phyloP scores from a whole-genome alignment of 371 early-diverging fungal genomes.

The Mucor piriformis region DNA sequence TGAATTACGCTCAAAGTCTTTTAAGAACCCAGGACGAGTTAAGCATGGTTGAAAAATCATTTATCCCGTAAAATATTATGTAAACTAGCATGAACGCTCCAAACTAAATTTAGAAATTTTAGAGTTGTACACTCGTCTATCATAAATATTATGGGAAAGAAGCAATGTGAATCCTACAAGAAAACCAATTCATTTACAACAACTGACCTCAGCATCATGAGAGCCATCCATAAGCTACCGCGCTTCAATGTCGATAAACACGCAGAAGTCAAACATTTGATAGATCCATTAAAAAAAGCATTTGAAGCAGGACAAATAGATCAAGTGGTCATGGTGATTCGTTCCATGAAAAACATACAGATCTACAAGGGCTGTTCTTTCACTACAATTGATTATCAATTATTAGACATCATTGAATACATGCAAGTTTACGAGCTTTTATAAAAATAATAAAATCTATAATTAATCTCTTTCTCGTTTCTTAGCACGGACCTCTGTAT shows the following conservation, averaged over 20 bases:
- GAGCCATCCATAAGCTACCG: background rate
- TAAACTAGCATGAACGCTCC: background rate
- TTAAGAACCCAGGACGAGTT: background rate
- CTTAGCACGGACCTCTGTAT: background rate
- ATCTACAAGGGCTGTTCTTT: background rate
- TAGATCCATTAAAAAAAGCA: constrained; percentile 4
- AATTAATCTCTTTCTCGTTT: too few species aligned
- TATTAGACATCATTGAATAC: constrained; percentile 16
- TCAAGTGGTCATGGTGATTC: background rate
- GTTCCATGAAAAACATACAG: background rate
- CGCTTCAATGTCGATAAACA: constrained; percentile 3
- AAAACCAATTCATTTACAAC: background rate
- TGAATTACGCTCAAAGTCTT: background rate
- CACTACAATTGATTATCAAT: constrained; percentile 1
- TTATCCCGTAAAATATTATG: background rate
- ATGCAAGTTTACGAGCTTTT: constrained; percentile 10
- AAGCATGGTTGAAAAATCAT: background rate
- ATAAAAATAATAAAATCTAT: too few species aligned
- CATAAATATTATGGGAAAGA: constrained; percentile 10
- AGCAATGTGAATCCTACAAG: constrained; percentile 11
- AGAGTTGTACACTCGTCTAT: constrained; percentile 1
- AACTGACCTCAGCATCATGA: background rate
- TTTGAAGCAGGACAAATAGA: background rate
- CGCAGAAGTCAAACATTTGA: background rate
- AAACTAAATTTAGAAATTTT: background rate